phyloP scores from a whole-genome alignment of 306 rosid species.

The Trichosanthes truncata region DNA sequence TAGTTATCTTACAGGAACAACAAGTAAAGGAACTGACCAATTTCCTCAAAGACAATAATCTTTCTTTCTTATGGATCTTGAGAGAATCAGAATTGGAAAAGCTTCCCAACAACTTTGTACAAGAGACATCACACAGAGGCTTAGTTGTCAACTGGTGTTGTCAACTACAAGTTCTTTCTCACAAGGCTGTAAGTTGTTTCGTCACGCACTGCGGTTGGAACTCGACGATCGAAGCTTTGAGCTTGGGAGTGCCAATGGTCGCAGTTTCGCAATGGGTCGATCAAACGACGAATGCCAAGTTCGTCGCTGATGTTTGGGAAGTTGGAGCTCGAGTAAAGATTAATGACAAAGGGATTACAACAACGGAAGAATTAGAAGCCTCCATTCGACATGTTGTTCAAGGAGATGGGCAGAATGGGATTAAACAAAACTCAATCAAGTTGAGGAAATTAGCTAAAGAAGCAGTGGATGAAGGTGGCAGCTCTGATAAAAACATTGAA shows the following conservation, averaged over 20 bases:
- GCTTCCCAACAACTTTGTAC: slow-evolving; percentile 9
- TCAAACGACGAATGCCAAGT: slow-evolving; percentile 10
- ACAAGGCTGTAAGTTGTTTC: not conserved
- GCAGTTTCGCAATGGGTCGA: slow-evolving; percentile 3
- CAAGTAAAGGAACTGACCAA: slow-evolving; percentile 16
- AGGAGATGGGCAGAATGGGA: not conserved
- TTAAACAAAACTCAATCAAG: not conserved
- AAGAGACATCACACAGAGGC: slow-evolving; percentile 2
- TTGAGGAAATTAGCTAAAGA: not conserved
- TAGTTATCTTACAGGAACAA: not conserved
- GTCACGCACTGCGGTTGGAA: slow-evolving; percentile 11
- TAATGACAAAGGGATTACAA: not conserved
- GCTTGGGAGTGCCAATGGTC: not conserved
- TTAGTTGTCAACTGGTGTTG: slow-evolving; percentile 10
- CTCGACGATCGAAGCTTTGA: not conserved
- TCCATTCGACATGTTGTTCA: not conserved
- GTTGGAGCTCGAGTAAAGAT: not conserved
- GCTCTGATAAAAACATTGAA: slow-evolving; percentile 1
- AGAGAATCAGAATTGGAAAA: slow-evolving; percentile 11
- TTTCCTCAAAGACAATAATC: not conserved
- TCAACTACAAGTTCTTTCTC: slow-evolving; percentile 1
- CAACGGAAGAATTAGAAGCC: not conserved
- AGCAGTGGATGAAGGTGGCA: slow-evolving; percentile 5
- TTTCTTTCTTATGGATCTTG: slow-evolving; percentile 15
- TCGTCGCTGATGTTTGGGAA: slow-evolving; percentile 3